These are phyloP conservation scores for Saccharum officinarum DNA, from an alignment of 176 grass and related monocot species.

Conservation along the genomic window DNA sequence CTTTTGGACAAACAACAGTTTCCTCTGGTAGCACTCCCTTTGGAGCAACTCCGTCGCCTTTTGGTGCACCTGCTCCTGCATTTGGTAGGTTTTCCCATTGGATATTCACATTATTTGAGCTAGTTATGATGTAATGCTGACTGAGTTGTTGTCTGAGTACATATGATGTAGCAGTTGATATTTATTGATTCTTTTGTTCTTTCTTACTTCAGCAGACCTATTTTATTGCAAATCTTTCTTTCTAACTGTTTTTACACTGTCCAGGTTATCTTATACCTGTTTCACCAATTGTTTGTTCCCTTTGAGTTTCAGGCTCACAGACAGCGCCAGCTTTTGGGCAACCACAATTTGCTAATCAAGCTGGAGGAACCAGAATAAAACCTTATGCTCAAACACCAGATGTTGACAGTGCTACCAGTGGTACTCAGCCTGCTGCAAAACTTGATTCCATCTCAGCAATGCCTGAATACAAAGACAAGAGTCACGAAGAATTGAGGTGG, in stretches of 20 bases:
- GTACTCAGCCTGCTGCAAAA: conserved; percentile 66
- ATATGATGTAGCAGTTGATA: conserved; percentile 7
- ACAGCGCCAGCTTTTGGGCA: conserved; percentile 71
- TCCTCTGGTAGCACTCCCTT: conserved; percentile 69
- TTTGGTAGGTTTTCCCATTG: conserved; percentile 64
- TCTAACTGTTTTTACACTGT: background rate
- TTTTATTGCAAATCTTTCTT: background rate
- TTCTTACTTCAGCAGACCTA: background rate
- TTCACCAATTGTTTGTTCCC: conserved; percentile 18
- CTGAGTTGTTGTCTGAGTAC: background rate
- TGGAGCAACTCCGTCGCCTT: conserved; percentile 75
- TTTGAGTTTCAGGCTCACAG: conserved; percentile 66
- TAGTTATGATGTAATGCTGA: conserved; percentile 13
- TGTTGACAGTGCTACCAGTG: conserved; percentile 61
- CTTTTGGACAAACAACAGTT: conserved; percentile 69
- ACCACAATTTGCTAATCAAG: conserved; percentile 59
- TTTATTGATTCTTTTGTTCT: conserved; percentile 11
- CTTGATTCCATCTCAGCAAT: conserved; percentile 95
- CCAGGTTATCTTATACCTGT: background rate
- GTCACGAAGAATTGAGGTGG: conserved; percentile 95
- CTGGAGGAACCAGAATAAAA: conserved; percentile 76
- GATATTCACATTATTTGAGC: background rate
- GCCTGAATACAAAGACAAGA: conserved; percentile 91
- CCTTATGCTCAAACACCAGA: conserved; percentile 73
- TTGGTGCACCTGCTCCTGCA: conserved; percentile 62